phyloP scores from a whole-genome alignment of 495 filamentous ascomycete species.

The Pseudoneurospora amorphoporcata region DNA sequence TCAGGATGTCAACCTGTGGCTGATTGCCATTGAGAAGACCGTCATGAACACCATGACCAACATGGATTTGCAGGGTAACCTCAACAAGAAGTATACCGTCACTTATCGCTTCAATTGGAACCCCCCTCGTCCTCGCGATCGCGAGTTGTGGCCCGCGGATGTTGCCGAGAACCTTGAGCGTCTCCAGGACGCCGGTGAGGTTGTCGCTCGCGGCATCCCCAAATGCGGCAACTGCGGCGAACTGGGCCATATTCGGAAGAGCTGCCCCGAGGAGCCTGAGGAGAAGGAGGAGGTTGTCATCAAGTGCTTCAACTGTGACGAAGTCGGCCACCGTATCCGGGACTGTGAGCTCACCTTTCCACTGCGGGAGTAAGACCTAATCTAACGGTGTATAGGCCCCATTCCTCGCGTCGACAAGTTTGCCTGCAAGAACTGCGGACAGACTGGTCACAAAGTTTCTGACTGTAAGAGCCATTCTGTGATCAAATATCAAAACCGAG shows the following conservation, averaged over 20 bases:
- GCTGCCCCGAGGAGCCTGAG: slow-evolving; percentile 53
- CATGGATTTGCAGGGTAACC: slow-evolving; percentile 76
- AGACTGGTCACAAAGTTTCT: slow-evolving; percentile 29
- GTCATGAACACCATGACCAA: slow-evolving; percentile 54
- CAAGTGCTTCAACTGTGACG: slow-evolving; percentile 67
- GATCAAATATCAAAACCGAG: neutral
- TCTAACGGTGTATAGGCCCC: slow-evolving; percentile 32
- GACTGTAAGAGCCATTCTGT: slow-evolving; percentile 25
- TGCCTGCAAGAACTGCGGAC: slow-evolving; percentile 74
- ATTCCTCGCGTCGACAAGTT: slow-evolving; percentile 44
- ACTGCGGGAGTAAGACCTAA: slow-evolving; percentile 1
- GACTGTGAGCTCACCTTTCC: slow-evolving; percentile 45
- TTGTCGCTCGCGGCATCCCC: slow-evolving; percentile 52
- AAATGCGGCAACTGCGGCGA: slow-evolving; percentile 66
- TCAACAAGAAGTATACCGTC: slow-evolving; percentile 64
- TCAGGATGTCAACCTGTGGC: slow-evolving; percentile 50
- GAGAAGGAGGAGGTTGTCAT: slow-evolving; percentile 41
- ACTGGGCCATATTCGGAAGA: slow-evolving; percentile 59
- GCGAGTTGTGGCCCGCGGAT: slow-evolving; percentile 51
- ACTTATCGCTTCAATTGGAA: slow-evolving; percentile 55
- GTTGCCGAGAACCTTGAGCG: slow-evolving; percentile 65
- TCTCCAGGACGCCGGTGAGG: slow-evolving; percentile 59
- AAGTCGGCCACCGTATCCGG: slow-evolving; percentile 55
- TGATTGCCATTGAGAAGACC: slow-evolving; percentile 67
- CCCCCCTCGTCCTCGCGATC: slow-evolving; percentile 51